Conservation (phyloP, 225 moss, liverwort and hornwort species). For the Takakia lepidozioides region DNA sequence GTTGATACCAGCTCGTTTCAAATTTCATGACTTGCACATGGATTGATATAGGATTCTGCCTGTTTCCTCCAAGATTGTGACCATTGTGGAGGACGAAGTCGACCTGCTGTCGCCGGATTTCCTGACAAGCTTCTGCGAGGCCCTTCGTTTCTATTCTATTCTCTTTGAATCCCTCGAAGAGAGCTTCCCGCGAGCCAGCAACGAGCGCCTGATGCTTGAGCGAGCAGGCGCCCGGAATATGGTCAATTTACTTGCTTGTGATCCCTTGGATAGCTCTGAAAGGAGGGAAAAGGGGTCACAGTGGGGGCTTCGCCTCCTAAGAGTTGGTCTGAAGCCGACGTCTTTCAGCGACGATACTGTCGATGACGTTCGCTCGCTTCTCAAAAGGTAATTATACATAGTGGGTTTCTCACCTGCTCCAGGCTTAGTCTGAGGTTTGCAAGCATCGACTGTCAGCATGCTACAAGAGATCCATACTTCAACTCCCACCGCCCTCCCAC, state of each 20-base stretch:
- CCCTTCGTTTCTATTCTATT: conserved; percentile 51
- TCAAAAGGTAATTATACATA: conserved; percentile 66
- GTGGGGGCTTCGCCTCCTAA: conserved; percentile 52
- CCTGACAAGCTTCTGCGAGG: conserved; percentile 44
- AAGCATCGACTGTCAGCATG: too few species aligned
- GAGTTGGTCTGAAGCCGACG: conserved; percentile 27
- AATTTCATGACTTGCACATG: background rate
- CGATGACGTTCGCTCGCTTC: conserved; percentile 73
- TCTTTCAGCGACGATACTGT: conserved; percentile 73
- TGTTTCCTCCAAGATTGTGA: conserved; percentile 28
- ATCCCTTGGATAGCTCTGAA: conserved; percentile 31
- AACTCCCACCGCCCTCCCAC: too few species aligned
- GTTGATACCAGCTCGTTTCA: conserved; percentile 3
- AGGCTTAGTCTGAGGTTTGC: too few species aligned
- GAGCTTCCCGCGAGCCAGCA: conserved; percentile 55
- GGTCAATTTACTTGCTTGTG: conserved; percentile 55
- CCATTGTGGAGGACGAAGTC: conserved; percentile 58
- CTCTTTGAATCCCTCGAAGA: conserved; percentile 65
- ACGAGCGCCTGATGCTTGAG: conserved; percentile 69
- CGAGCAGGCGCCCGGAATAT: conserved; percentile 51
- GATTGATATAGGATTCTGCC: background rate
- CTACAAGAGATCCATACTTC: too few species aligned
- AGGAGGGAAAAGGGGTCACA: conserved; percentile 60
- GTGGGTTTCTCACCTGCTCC: too few species aligned
- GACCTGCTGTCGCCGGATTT: conserved; percentile 49